Percentiles rank a stretch among this genome's conserved stretches.
Conservation (phyloP, 1,139 yeast genomes). For the Komagataea norvegica region DNA sequence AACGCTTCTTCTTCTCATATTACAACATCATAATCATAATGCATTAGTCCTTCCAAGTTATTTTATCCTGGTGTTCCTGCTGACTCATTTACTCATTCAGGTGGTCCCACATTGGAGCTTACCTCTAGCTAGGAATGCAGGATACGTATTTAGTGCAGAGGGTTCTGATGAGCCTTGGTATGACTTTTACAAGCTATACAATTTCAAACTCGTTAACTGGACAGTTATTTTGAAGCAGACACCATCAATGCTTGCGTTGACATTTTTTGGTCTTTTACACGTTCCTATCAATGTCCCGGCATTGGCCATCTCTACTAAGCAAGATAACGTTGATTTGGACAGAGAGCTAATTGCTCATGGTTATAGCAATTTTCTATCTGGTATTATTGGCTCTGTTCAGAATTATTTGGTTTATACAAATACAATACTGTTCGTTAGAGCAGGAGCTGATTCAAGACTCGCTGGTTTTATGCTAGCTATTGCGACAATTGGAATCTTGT, state of each 20-base stretch:
- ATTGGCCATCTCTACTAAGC: slow-evolving; percentile 81
- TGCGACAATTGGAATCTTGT: slow-evolving; percentile 77
- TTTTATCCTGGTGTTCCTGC: slow-evolving; percentile 63
- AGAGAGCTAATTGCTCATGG: slow-evolving; percentile 95
- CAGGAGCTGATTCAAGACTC: slow-evolving; percentile 86
- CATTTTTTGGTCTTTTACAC: slow-evolving; percentile 91
- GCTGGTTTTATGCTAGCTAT: slow-evolving; percentile 84
- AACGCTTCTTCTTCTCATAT: slow-evolving; percentile 52
- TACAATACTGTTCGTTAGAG: slow-evolving; percentile 82
- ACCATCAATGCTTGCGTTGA: slow-evolving; percentile 93
- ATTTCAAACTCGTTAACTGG: slow-evolving; percentile 75
- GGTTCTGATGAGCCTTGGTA: slow-evolving; percentile 81
- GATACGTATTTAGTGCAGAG: slow-evolving; percentile 66
- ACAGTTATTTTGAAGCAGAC: slow-evolving; percentile 57
- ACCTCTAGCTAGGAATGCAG: slow-evolving; percentile 55
- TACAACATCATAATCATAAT: slow-evolving; percentile 64
- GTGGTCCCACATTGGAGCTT: slow-evolving; percentile 64
- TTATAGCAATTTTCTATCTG: slow-evolving; percentile 82
- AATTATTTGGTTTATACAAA: slow-evolving; percentile 93
- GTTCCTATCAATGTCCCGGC: slow-evolving; percentile 99
- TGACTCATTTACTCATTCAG: slow-evolving; percentile 65
- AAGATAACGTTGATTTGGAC: slow-evolving; percentile 81
- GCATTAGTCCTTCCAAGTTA: slow-evolving; percentile 78
- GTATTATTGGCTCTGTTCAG: slow-evolving; percentile 80
- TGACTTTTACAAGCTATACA: slow-evolving; percentile 68